phyloP scores from a whole-genome alignment of 176 grass and related monocot species.

The Chloris gayana region DNA sequence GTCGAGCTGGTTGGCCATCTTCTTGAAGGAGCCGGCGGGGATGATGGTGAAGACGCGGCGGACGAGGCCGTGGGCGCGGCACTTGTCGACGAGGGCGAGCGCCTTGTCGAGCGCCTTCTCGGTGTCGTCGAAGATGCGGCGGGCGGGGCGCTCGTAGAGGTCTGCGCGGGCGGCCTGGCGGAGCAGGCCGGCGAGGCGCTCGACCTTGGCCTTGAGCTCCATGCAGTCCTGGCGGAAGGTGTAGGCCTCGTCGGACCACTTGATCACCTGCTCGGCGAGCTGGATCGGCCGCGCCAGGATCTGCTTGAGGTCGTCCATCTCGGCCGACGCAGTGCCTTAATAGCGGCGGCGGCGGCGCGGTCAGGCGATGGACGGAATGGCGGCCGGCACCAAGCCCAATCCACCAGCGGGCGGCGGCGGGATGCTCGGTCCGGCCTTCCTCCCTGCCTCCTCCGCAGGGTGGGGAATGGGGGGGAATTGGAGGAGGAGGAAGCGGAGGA shows the following conservation, averaged over 20 bases:
- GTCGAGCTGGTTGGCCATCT: conserved; percentile 85
- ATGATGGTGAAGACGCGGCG: conserved; percentile 94
- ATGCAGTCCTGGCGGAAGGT: conserved; percentile 70
- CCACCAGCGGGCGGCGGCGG: conserved; percentile 25
- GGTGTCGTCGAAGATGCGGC: conserved; percentile 89
- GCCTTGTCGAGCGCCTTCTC: conserved; percentile 96
- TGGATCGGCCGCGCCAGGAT: conserved; percentile 89
- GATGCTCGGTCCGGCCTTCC: conserved; percentile 26
- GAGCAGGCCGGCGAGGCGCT: conserved; percentile 62
- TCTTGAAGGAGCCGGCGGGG: conserved; percentile 75
- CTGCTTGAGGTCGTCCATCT: conserved; percentile 83
- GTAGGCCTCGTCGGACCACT: conserved; percentile 66
- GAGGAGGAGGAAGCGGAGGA: conserved; percentile 19
- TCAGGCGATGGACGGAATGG: conserved; percentile 7
- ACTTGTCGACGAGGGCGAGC: conserved; percentile 70
- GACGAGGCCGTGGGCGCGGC: conserved; percentile 72
- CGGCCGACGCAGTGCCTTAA: neutral
- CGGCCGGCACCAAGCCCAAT: conserved; percentile 13
- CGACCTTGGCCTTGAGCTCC: conserved; percentile 72
- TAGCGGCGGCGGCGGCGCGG: neutral
- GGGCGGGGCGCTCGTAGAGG: conserved; percentile 79
- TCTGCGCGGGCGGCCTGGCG: conserved; percentile 74
- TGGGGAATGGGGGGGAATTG: conserved; percentile 10
- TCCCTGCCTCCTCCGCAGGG: conserved; percentile 48
- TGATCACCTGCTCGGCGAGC: conserved; percentile 76